Base-by-base conservation (phyloP, 2,329 filamentous ascomycete genomes). In the Podosphaera xanthii region DNA sequence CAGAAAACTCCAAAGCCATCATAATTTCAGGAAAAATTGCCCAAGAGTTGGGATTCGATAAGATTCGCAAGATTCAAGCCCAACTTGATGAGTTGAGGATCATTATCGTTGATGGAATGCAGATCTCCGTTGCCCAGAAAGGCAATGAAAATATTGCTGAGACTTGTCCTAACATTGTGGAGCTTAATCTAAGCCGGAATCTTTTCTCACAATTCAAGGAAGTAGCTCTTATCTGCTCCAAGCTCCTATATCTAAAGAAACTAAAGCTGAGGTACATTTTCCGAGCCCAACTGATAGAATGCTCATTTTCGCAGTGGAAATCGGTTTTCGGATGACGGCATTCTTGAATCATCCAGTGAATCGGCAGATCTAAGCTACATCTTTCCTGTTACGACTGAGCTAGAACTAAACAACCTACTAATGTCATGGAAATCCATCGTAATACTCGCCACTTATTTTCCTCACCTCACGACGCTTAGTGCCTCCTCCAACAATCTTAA, bases 41-140 rank as follows among this genome's bases (percentile, higher is more conserved):
- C 4, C 86, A 97, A 72, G 91, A 97, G 72, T 81, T 97, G 40
- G 92, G 92, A 36, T 97, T 97, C 65, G 89, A 94, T 65, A 96
- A 96, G 75, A 87, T 96, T 64, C 81, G 85, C 50, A 78, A 78
- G 64, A 81, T 90, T 71, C 82, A 94, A 67, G 84, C 89, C 64
- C 76, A 84, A 67, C 75, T 97, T 38, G 75, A 83, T 59, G 86
- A 92, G 65, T 76, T 97, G 61, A 83, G 78, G 64, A 82, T 90
- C 59, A 82, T 94, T 57, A 80, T 97, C 46, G 75, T 98, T 6
- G 90, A 97, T 71, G 83, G 84, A 12, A 72, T 87, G 67, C 75
- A 80, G 57, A 77, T 97, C 62, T 71, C 69, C 58, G 68, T 70
- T 9, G 70, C 67, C 2, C 67, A 70, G 22, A 70, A 63, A 8